Percentiles rank a stretch among this genome's conserved stretches.
Conservation (phyloP, 208 protist species). For the Balamuthia mandrillaris region DNA sequence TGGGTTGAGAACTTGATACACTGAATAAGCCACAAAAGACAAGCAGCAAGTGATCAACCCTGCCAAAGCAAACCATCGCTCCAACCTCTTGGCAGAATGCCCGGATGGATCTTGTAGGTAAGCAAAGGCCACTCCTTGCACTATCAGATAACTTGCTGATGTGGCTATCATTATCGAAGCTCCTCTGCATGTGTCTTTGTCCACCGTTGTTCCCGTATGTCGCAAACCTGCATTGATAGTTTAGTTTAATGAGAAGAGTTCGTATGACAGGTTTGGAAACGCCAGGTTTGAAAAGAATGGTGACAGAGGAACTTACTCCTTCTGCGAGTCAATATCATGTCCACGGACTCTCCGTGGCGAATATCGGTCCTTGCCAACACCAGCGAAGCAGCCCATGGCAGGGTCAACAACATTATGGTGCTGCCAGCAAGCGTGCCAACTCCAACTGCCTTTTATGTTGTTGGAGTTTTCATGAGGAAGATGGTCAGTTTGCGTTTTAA, state of each 20-base stretch:
- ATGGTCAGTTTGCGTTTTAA: no score
- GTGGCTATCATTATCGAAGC: conserved; percentile 56
- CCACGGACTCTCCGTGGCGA: conserved; percentile 4
- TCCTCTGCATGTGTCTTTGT: conserved; percentile 27
- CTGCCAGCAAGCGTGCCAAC: conserved; percentile 68
- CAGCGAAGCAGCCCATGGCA: conserved; percentile 49
- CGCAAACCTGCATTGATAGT: no score
- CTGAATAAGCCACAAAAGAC: conserved; percentile 7
- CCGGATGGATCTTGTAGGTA: conserved; percentile 32
- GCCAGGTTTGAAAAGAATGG: background rate
- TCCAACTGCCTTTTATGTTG: no score
- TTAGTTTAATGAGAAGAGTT: no score
- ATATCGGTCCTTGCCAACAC: conserved; percentile 49
- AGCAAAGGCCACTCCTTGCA: conserved; percentile 56
- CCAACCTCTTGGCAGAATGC: background rate
- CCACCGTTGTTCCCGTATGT: conserved; percentile 50
- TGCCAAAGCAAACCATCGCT: conserved; percentile 41
- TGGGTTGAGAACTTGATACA: conserved; percentile 37
- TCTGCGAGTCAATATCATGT: background rate
- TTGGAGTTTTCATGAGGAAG: no score
- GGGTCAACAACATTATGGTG: conserved; percentile 69
- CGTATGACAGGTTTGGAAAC: no score
- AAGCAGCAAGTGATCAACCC: conserved; percentile 44
- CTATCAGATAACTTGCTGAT: conserved; percentile 52
- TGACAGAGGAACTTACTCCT: background rate